Evolutionary conservation across 176 grass and related monocot genomes (phyloP).

Genomic region (Musa itinerans): DNA sequence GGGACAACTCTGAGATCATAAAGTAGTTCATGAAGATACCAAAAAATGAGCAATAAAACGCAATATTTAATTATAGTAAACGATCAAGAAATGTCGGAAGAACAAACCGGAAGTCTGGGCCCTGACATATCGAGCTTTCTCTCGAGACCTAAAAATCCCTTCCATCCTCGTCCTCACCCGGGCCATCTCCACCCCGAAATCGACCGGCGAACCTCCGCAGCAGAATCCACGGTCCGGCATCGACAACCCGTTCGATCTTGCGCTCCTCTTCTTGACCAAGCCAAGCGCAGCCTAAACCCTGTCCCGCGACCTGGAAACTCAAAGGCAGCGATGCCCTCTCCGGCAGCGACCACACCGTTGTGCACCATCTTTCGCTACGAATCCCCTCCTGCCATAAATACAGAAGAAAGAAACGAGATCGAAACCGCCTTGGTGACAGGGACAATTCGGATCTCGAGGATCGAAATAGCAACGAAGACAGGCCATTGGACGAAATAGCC

Average conservation of each 20-base stretch:
- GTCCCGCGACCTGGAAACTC: constrained; percentile 1
- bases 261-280: constrained; percentile 19
- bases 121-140: constrained; percentile 35
- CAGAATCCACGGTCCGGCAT: constrained; percentile 33
- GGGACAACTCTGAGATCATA: background rate
- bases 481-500: no score
- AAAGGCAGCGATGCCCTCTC: background rate
- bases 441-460: background rate
- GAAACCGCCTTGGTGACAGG: background rate
- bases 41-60: background rate
- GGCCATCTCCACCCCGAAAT: constrained; percentile 40
- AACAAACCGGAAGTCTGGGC: constrained; percentile 42
- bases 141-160: constrained; percentile 38
- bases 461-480: background rate
- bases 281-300: constrained; percentile 2
- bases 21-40: background rate
- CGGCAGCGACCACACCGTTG: background rate
- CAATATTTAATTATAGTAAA: background rate
- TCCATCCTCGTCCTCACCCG: constrained; percentile 10
- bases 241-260: constrained; percentile 11
- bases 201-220: constrained; percentile 41
- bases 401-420: background rate
- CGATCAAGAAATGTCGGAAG: background rate
- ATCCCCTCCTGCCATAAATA: background rate
- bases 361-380: background rate